Conservation (phyloP, 31 red algal genomes). For the Bonnemaisonia californica region DNA sequence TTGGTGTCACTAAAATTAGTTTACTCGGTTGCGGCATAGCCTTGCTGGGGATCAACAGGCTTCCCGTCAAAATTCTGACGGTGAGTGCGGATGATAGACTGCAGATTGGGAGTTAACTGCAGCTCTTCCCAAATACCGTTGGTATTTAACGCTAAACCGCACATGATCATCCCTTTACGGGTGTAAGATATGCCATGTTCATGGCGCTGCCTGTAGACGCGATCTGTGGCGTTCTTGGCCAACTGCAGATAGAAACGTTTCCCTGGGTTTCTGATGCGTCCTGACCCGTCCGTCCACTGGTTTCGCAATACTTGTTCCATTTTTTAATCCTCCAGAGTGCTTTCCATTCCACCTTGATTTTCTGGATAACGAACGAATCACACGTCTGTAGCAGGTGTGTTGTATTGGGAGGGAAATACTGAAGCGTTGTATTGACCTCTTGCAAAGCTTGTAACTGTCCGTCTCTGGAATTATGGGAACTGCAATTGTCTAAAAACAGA, state of each 20-base stretch:
- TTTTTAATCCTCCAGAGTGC: slow-evolving; percentile 7
- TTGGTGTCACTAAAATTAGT: no score
- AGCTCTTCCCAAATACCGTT: not conserved
- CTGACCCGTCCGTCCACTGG: not conserved
- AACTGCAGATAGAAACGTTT: slow-evolving; percentile 15
- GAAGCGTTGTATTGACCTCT: not conserved
- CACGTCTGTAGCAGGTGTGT: no score
- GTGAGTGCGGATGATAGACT: no score
- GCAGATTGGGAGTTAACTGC: no score
- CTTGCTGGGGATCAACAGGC: no score
- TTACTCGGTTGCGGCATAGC: no score
- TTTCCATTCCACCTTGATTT: slow-evolving; percentile 2
- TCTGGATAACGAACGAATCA: slow-evolving; percentile 36
- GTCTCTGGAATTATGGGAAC: slow-evolving; percentile 21
- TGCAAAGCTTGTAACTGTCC: not conserved
- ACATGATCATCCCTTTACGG: slow-evolving; percentile 30
- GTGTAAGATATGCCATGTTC: slow-evolving; percentile 1
- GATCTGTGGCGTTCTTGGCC: not conserved
- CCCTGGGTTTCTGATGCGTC: slow-evolving; percentile 7
- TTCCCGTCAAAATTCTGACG: no score
- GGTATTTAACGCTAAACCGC: not conserved
- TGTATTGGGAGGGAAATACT: slow-evolving; percentile 14
- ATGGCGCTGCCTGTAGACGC: slow-evolving; percentile 1
- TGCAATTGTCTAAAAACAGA: slow-evolving; percentile 38
- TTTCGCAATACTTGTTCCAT: not conserved